Conservation (phyloP, 345 rosid genomes). For the Salix dunnii region DNA sequence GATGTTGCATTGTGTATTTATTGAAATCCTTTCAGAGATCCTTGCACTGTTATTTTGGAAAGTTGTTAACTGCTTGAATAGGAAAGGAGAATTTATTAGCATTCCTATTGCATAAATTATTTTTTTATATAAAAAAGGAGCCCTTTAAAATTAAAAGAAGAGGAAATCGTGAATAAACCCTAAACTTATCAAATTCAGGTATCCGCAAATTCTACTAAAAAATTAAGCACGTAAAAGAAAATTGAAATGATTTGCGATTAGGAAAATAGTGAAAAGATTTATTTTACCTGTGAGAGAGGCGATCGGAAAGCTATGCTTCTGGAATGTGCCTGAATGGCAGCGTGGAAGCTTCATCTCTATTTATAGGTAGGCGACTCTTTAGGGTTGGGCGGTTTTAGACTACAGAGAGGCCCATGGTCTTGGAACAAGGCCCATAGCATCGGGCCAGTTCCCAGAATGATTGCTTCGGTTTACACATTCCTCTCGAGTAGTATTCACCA, state of each 20-base stretch:
- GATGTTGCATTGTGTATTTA: constrained; percentile 5
- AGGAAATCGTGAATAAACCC: background rate
- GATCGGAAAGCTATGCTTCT: background rate
- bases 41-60: too few species aligned
- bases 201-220: background rate
- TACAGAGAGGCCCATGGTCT: background rate
- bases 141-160: background rate
- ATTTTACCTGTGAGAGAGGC: background rate
- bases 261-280: too few species aligned
- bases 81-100: background rate
- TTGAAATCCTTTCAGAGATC: background rate
- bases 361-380: background rate
- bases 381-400: background rate
- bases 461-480: background rate
- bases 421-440: background rate
- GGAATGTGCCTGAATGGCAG: background rate
- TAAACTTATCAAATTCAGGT: background rate
- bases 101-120: background rate
- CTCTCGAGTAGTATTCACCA: too few species aligned
- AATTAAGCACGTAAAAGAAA: background rate
- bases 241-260: background rate
- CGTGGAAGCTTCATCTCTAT: background rate
- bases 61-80: background rate
- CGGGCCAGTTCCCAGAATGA: background rate
- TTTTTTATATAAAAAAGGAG: background rate